Base-by-base conservation (phyloP, 371 early-diverging fungal species). In the Mortierella sp. region DNA sequence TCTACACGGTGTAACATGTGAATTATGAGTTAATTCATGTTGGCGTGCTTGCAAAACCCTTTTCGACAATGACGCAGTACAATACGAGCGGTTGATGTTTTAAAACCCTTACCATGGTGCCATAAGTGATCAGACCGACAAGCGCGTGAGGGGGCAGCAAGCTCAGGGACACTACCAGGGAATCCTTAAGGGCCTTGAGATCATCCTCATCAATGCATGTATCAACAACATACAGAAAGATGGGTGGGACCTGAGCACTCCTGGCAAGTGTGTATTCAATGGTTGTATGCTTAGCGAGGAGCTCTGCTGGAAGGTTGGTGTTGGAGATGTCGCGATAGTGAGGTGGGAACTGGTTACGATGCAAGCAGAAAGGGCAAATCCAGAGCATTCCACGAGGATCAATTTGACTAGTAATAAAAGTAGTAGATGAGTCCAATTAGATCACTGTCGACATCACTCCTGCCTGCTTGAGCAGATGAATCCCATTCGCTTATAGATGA, bases 281-380 rank as follows among this genome's bases (percentile, higher is more conserved):
- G 6, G 99, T 99, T 11, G 98, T 97, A 88, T 93, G 98, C 71
- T 96, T 94, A 61, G 93, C 93, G 66, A 97, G 85, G 71, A 99
- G 87, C 87, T 99, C 99, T 32, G 98, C 95, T 3, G 99, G 99
- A 70, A 99, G 90, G 75, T 97, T 97, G 64, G 94, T 94, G 66
- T 91, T 92, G 43, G 97, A 94, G 74, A 99, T 98, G 83, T 99
- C 98, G 81, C 95, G 93, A 86, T 99, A 99, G 78, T 99, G 99
- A 72, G 98, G 96, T 49, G 99, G 99, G 78, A 99, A 94, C 72
- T 93, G 94, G 87, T 99, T 99, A 72, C 98, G 94, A 83, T 95
- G 94, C 72, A 97, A 87, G 83, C 99, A 99, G 88, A 99, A 98
- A 14, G 98, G 96, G 85, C 99, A 99, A 71, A 96, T 97, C 99